A percentile compares a stretch with the other conserved stretches of the same genome.
phyloP scores from a whole-genome alignment of 352 stramenopile genomes.

The Pythium coloratum region DNA sequence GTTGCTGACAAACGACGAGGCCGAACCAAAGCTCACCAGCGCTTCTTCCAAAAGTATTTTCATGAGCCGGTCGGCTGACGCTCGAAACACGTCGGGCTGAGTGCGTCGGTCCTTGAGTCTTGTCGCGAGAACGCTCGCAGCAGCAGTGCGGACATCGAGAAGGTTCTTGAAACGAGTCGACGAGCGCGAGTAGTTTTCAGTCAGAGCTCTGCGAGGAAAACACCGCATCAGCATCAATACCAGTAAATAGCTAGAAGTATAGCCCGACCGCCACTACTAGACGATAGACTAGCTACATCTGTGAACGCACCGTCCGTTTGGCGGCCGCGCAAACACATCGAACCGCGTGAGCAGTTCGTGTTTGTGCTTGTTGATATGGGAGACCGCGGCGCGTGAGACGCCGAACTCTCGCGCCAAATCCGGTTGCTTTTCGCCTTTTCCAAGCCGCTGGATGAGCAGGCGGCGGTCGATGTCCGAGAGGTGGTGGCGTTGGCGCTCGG shows the following conservation, averaged over 20 bases:
- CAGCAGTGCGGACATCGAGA: constrained; percentile 37
- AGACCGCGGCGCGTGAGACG: constrained; percentile 67
- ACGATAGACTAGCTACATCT: too few relatives aligned
- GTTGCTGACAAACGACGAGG: background rate
- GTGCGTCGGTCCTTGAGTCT: constrained; percentile 22
- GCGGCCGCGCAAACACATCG: constrained; percentile 22
- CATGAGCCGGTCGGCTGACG: constrained; percentile 22
- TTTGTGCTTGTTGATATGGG: constrained; percentile 79
- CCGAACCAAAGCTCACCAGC: constrained; percentile 21
- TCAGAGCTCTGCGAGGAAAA: constrained; percentile 11
- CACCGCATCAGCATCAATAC: too few relatives aligned
- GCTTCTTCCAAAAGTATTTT: constrained; percentile 27
- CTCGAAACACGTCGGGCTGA: constrained; percentile 2
- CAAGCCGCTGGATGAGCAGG: constrained; percentile 57
- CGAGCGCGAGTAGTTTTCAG: constrained; percentile 36
- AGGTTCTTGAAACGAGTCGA: constrained; percentile 39
- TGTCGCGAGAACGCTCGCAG: constrained; percentile 23
- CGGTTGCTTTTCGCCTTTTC: constrained; percentile 65
- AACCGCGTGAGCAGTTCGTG: constrained; percentile 49
- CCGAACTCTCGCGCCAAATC: constrained; percentile 63
- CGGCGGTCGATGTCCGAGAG: constrained; percentile 26
- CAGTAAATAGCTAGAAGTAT: too few relatives aligned
- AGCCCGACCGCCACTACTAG: too few relatives aligned
- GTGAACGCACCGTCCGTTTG: constrained; percentile 14
- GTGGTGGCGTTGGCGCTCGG: constrained; percentile 17